Base-by-base conservation (phyloP, 306 rosid genomes). In the Geum urbanum region DNA sequence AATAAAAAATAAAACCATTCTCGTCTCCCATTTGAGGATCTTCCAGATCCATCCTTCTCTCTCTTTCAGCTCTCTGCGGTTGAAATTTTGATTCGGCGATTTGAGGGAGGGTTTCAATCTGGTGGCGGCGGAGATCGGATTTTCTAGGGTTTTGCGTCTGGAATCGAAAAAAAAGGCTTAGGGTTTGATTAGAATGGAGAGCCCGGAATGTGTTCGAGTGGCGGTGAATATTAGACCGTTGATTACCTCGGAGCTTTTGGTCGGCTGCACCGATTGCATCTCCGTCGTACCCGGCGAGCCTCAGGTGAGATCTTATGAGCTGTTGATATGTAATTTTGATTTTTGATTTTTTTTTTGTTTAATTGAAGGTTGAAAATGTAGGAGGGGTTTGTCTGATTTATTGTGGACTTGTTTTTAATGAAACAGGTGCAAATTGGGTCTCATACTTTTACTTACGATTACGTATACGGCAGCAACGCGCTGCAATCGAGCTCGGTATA, bases 211-310 rank as follows among this genome's bases (percentile, higher is more conserved):
- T 27, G 97, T 94, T 4, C 85, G 95, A 12, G 99, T 94, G 0
- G 97, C 99, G 0, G 97, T 94, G 46, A 91, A 94, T 40, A 73
- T 94, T 0, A 83, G 99, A 32, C 99, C 99, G 4, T 75, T 94
- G 76, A 87, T 95, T 48, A 89, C 96, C 0, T 49, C 97, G 0
- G 99, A 95, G 91, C 96, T 95, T 59, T 62, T 95, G 20, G 70
- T 83, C 1, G 99, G 96, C 0, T 95, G 97, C 74, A 91, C 97
- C 5, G 97, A 95, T 70, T 95, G 99, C 69, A 89, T 95, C 74
- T 74, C 97, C 4, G 81, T 89, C 18, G 89, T 81, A 78, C 88
- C 88, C 1, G 96, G 96, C 4, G 99, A 95, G 74, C 88, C 95
- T 70, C 99, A 95, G 95, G 97, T 94, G 12, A 54, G 7, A 0